Evolutionary conservation across 331 rosid species (phyloP).

Genomic region (Acacia concinna): DNA sequence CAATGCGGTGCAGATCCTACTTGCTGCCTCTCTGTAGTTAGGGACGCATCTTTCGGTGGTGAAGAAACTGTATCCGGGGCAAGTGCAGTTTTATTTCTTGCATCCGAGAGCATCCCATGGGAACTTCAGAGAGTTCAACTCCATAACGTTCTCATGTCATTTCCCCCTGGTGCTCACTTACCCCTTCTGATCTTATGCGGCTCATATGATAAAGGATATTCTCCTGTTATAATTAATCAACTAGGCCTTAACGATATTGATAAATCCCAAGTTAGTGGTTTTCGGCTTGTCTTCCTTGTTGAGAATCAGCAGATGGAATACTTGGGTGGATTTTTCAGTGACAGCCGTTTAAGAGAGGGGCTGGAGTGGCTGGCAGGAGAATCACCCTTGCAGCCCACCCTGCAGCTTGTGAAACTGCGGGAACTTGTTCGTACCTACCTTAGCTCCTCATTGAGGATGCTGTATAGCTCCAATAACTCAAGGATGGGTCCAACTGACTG

Average conservation of each 20-base stretch:
- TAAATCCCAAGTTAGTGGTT: slow-evolving; percentile 55
- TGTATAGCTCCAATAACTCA: slow-evolving; percentile 40
- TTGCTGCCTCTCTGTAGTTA: slow-evolving; percentile 78
- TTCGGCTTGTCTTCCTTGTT: slow-evolving; percentile 59
- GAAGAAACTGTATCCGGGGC: slow-evolving; percentile 65
- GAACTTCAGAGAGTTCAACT: slow-evolving; percentile 60
- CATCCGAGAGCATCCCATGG: slow-evolving; percentile 66
- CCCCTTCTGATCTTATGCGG: slow-evolving; percentile 80
- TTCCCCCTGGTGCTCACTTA: slow-evolving; percentile 70
- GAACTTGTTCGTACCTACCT: slow-evolving; percentile 64
- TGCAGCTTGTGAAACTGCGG: slow-evolving; percentile 46
- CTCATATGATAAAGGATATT: slow-evolving; percentile 36
- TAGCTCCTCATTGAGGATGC: slow-evolving; percentile 50
- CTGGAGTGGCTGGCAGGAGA: slow-evolving; percentile 86
- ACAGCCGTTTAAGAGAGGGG: slow-evolving; percentile 68
- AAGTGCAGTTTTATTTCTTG: slow-evolving; percentile 73
- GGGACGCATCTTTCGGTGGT: slow-evolving; percentile 52
- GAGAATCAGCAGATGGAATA: slow-evolving; percentile 52
- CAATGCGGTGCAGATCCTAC: slow-evolving; percentile 49
- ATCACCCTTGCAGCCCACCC: slow-evolving; percentile 69
- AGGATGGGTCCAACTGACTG: slow-evolving; percentile 63
- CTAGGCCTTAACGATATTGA: slow-evolving; percentile 68
- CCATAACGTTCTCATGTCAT: slow-evolving; percentile 61
- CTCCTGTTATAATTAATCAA: slow-evolving; percentile 53
- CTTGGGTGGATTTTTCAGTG: slow-evolving; percentile 69